phyloP scores from a whole-genome alignment of 371 early-diverging fungal genomes.

The Lichtheimia corymbifera region DNA sequence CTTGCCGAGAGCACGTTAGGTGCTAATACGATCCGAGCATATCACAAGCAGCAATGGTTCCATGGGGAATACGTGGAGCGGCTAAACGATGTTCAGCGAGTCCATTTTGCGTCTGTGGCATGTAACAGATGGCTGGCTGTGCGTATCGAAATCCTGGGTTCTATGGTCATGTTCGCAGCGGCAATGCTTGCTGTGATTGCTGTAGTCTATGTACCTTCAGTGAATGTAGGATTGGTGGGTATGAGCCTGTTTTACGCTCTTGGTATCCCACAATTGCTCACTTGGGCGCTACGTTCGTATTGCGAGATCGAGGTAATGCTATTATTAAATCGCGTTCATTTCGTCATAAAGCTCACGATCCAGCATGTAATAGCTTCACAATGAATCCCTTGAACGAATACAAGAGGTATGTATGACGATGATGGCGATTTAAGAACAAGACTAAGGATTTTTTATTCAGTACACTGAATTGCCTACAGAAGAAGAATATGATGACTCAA shows the following conservation, averaged over 20 bases:
- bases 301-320: constrained; percentile 52
- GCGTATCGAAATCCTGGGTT: constrained; percentile 78
- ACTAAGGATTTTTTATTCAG: too few relatives aligned
- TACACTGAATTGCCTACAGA: too few relatives aligned
- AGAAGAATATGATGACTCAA: too few relatives aligned
- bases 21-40: constrained; percentile 82
- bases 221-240: constrained; percentile 80
- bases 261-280: constrained; percentile 77
- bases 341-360: constrained; percentile 16
- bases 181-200: constrained; percentile 66
- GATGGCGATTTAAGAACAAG: too few relatives aligned
- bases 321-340: constrained; percentile 63
- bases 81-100: constrained; percentile 78
- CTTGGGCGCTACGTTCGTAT: constrained; percentile 74
- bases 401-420: background rate
- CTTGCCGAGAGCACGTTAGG: constrained; percentile 78
- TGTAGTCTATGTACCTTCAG: constrained; percentile 34
- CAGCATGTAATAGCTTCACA: background rate
- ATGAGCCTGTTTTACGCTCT: constrained; percentile 86
- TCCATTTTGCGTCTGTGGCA: constrained; percentile 75
- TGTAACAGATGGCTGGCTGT: constrained; percentile 92
- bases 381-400: background rate
- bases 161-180: constrained; percentile 64
- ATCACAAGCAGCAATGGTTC: constrained; percentile 70
- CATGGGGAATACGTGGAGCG: constrained; percentile 64